These are phyloP conservation scores for Cordyceps militaris DNA, from an alignment of 2,329 filamentous ascomycete species.

Conservation along the genomic window DNA sequence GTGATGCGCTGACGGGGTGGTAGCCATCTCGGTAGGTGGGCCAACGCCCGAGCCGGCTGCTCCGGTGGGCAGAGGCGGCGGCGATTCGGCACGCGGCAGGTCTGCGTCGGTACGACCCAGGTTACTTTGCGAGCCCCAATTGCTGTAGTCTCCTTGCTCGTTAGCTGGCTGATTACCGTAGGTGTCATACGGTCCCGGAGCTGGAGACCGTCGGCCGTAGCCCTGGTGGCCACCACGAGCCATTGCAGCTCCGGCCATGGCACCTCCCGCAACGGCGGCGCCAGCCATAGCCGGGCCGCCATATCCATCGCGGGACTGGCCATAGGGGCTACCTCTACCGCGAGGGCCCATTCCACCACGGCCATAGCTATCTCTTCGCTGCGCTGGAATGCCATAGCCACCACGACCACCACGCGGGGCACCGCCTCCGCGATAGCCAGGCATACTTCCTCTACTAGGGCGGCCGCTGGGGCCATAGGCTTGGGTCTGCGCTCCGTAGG, in stretches of 20 bases:
- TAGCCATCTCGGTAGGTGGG: slow-evolving; percentile 76
- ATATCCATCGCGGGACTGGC: slow-evolving; percentile 10
- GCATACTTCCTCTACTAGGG: slow-evolving; percentile 40
- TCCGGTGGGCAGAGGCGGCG: slow-evolving; percentile 50
- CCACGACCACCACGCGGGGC: slow-evolving; percentile 40
- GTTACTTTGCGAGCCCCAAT: slow-evolving; percentile 19
- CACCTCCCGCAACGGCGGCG: slow-evolving; percentile 8
- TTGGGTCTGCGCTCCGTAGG: slow-evolving; percentile 37
- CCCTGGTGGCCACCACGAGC: slow-evolving; percentile 25
- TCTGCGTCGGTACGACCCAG: slow-evolving; percentile 33
- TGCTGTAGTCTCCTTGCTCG: slow-evolving; percentile 23
- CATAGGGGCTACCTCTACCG: slow-evolving; percentile 1
- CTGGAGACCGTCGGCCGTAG: slow-evolving; percentile 30
- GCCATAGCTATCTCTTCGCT: slow-evolving; percentile 30
- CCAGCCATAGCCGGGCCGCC: slow-evolving; percentile 6
- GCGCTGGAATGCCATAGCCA: slow-evolving; percentile 37
- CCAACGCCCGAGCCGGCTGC: slow-evolving; percentile 39
- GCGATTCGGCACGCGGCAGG: slow-evolving; percentile 57
- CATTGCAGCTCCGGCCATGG: slow-evolving; percentile 14
- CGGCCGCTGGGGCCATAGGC: slow-evolving; percentile 37
- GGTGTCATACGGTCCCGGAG: slow-evolving; percentile 29
- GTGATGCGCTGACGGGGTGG: slow-evolving; percentile 41
- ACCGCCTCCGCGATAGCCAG: slow-evolving; percentile 28
- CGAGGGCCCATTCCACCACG: slow-evolving; percentile 7
- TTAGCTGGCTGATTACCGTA: slow-evolving; percentile 34